These are phyloP conservation scores for Rosa multiflora DNA, from an alignment of 306 rosid genomes.

Conservation along the genomic window DNA sequence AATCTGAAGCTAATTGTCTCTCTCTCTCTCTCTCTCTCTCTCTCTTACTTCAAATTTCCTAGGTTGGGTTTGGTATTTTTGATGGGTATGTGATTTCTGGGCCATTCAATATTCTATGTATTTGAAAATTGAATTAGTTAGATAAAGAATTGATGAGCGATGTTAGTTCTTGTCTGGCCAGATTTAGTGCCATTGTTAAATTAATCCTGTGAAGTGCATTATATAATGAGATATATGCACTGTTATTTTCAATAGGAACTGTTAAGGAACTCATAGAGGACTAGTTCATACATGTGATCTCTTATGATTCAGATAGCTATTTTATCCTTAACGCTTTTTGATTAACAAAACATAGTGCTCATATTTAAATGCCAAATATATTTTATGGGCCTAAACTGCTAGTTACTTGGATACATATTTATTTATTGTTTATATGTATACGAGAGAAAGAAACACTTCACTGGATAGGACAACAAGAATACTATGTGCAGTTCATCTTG, in stretches of 20 bases:
- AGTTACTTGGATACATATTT: background rate
- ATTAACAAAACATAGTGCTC: background rate
- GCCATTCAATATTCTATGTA: no score
- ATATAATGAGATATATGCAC: background rate
- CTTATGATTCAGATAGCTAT: background rate
- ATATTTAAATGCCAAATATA: background rate
- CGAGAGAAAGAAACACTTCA: background rate
- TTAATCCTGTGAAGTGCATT: background rate
- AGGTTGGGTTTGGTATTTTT: no score
- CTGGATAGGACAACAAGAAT: background rate
- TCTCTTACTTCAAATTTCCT: no score
- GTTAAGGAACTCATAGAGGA: background rate
- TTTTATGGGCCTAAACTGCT: no score
- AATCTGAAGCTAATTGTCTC: no score
- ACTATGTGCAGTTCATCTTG: slow-evolving; percentile 66
- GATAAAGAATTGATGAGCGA: no score
- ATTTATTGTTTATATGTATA: no score
- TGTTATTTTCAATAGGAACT: background rate
- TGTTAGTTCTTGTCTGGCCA: no score
- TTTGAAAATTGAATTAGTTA: no score
- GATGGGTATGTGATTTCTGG: no score
- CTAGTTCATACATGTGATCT: background rate
- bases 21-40: no score
- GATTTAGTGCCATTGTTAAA: no score
- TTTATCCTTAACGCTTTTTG: background rate